Evolutionary conservation across 306 rosid genomes (phyloP).

Genomic region (Rosa chinensis): DNA sequence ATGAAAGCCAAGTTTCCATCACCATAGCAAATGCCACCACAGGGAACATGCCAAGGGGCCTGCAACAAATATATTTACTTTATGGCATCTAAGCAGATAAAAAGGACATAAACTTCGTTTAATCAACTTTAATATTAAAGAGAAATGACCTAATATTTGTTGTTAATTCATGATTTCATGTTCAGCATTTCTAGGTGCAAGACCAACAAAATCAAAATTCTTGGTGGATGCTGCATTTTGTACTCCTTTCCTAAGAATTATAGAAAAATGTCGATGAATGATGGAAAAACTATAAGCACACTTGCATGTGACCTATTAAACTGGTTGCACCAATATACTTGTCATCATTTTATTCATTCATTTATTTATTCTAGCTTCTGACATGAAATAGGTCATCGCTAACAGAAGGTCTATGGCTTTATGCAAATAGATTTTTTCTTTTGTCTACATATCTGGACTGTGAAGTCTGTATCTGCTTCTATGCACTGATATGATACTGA

Average conservation of each 20-base stretch:
- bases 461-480: background rate
- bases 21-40: constrained; percentile 95
- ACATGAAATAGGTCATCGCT: background rate
- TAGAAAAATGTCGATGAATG: background rate
- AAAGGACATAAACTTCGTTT: background rate
- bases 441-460: background rate
- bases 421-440: background rate
- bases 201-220: background rate
- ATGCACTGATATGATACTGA: background rate
- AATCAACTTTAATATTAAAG: constrained; percentile 2
- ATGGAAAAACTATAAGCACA: background rate
- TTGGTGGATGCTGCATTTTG: background rate
- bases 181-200: background rate
- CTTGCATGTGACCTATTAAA: background rate
- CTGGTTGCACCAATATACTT: background rate
- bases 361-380: constrained; percentile 7
- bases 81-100: constrained; percentile 5
- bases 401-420: background rate
- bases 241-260: background rate
- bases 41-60: constrained; percentile 97
- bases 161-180: background rate
- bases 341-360: constrained; percentile 1
- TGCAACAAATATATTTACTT: constrained; percentile 32
- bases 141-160: background rate
- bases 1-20: constrained; percentile 96